Percentiles rank a stretch among this genome's conserved stretches.
Evolutionary conservation across 805 yeast species (phyloP).

Genomic region (Millerago galiae): DNA sequence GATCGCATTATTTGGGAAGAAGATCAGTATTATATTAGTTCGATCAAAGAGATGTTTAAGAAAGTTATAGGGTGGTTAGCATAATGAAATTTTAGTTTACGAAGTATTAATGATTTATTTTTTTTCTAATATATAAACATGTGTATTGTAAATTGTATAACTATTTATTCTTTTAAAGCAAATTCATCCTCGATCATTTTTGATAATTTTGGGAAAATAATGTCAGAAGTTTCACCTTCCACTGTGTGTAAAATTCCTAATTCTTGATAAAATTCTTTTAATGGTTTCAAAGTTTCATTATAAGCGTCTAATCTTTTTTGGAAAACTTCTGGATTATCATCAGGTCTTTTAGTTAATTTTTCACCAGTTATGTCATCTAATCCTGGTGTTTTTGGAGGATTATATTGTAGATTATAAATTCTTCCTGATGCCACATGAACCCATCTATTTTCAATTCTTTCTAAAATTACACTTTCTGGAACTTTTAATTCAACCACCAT

Average conservation of each 20-base stretch:
- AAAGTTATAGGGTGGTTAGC: conserved; percentile 27
- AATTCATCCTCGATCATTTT: conserved; percentile 31
- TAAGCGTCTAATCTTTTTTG: conserved; percentile 60
- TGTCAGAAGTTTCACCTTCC: conserved; percentile 76
- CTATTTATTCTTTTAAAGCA: neutral
- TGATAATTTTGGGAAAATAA: conserved; percentile 67
- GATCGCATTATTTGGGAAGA: conserved; percentile 82
- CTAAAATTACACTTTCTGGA: conserved; percentile 75
- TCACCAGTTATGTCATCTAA: conserved; percentile 89
- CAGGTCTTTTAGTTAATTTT: conserved; percentile 69
- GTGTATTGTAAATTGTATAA: neutral
- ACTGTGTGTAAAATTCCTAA: conserved; percentile 48
- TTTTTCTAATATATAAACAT: neutral
- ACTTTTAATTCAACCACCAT: conserved; percentile 83
- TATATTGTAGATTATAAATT: conserved; percentile 77
- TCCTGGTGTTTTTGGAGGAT: conserved; percentile 81
- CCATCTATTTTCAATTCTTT: conserved; percentile 79
- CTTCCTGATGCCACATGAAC: conserved; percentile 82
- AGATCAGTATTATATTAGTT: conserved; percentile 36
- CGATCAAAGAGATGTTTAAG: conserved; percentile 24
- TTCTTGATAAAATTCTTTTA: conserved; percentile 53
- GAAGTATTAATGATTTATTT: neutral
- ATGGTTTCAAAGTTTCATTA: conserved; percentile 50
- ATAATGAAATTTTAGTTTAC: conserved; percentile 7
- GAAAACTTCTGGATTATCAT: conserved; percentile 74